Conservation (phyloP, 768 basidiomycete genomes). For the Trametes meyenii region DNA sequence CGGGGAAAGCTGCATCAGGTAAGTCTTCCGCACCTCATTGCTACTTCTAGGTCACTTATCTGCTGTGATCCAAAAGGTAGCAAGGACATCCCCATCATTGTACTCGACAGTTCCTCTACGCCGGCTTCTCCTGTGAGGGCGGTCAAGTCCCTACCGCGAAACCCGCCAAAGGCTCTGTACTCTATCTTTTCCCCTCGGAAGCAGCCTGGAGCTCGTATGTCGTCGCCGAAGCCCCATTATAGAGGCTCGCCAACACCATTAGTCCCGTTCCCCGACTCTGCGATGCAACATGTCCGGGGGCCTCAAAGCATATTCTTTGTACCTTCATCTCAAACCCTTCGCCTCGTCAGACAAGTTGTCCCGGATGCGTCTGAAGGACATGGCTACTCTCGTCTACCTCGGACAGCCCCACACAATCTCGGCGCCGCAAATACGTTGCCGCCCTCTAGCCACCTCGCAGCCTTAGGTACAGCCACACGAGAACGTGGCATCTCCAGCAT, state of each 20-base stretch:
- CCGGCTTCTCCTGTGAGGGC: slow-evolving; percentile 23
- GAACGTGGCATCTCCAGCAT: neutral
- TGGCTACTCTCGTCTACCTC: neutral
- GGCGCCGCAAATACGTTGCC: neutral
- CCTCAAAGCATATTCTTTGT: slow-evolving; percentile 46
- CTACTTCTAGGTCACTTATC: no score
- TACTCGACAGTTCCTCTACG: slow-evolving; percentile 47
- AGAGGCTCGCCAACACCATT: slow-evolving; percentile 2
- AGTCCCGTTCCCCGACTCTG: slow-evolving; percentile 52
- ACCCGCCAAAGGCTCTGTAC: slow-evolving; percentile 40
- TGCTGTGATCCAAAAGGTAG: slow-evolving; percentile 27
- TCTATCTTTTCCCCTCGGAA: slow-evolving; percentile 49
- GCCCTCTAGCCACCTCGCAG: no score
- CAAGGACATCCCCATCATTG: slow-evolving; percentile 43
- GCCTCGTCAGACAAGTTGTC: neutral
- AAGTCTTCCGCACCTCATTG: neutral
- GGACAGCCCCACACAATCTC: neutral
- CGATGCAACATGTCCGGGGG: slow-evolving; percentile 65
- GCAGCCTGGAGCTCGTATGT: slow-evolving; percentile 20
- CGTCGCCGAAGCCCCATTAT: slow-evolving; percentile 11
- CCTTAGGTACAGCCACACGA: neutral
- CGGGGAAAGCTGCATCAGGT: neutral
- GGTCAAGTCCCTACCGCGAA: neutral
- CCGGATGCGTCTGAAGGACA: neutral
- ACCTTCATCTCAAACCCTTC: neutral